phyloP scores from a whole-genome alignment of 2,329 filamentous ascomycete genomes.

The Periconia digitata region DNA sequence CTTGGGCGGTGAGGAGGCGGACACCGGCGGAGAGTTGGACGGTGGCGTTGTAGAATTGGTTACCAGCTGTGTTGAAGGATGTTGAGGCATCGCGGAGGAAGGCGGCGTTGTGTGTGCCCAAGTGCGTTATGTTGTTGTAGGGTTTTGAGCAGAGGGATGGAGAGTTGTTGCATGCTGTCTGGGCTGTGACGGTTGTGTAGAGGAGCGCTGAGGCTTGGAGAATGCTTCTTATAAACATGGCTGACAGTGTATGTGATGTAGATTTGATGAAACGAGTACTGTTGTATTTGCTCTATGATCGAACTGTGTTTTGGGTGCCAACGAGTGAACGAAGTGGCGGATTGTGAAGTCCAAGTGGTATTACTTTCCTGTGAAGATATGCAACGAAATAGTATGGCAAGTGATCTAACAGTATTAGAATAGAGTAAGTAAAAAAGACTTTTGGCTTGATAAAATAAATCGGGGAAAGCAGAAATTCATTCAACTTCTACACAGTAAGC shows the following conservation, averaged over 20 bases:
- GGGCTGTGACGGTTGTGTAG: constrained; percentile 29
- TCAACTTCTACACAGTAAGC: neutral
- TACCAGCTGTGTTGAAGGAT: constrained; percentile 64
- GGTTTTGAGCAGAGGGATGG: constrained; percentile 68
- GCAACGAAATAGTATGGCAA: too few species aligned
- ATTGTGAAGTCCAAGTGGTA: too few species aligned
- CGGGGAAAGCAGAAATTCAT: neutral
- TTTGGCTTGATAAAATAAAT: neutral
- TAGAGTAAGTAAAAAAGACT: constrained; percentile 1
- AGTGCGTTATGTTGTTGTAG: constrained; percentile 76
- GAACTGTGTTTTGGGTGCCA: neutral
- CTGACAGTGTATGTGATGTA: constrained; percentile 7
- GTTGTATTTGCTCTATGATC: too few species aligned
- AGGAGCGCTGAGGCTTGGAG: constrained; percentile 31
- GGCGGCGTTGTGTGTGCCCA: constrained; percentile 74
- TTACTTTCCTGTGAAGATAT: too few species aligned
- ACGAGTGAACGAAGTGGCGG: too few species aligned
- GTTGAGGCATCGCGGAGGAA: constrained; percentile 69
- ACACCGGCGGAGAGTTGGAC: constrained; percentile 70
- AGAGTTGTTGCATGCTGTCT: constrained; percentile 76
- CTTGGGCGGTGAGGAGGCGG: constrained; percentile 70
- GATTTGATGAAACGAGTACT: neutral
- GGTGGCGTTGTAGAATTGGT: constrained; percentile 75
- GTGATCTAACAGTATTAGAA: constrained; percentile 8
- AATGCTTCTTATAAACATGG: constrained; percentile 33